Percentiles rank a stretch among this genome's conserved stretches.
These are phyloP conservation scores for Aspergillus candidus DNA, from an alignment of 2,329 filamentous ascomycete genomes.

Conservation along the genomic window DNA sequence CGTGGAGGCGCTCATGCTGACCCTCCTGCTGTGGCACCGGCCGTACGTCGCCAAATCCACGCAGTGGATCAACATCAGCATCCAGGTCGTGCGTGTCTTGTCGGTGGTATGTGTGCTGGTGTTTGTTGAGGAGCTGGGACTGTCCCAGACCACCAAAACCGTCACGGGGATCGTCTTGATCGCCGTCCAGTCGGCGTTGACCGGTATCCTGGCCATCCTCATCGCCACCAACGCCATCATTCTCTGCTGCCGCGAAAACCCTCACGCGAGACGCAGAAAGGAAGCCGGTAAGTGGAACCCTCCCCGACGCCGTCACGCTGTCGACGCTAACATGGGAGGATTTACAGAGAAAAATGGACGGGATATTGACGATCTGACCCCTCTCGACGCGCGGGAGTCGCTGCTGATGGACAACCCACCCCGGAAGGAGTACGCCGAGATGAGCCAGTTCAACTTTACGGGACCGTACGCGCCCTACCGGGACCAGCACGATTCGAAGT, in stretches of 20 bases:
- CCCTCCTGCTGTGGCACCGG: constrained; percentile 72
- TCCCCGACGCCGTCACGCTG: constrained; percentile 9
- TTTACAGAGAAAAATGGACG: constrained; percentile 65
- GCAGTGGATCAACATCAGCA: constrained; percentile 89
- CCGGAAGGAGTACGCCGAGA: constrained; percentile 27
- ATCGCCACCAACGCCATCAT: constrained; percentile 86
- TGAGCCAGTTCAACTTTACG: constrained; percentile 38
- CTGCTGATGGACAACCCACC: constrained; percentile 63
- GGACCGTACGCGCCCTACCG: constrained; percentile 37
- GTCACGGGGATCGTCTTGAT: constrained; percentile 90
- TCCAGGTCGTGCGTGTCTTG: constrained; percentile 80
- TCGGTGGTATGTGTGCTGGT: constrained; percentile 85
- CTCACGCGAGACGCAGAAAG: constrained; percentile 81
- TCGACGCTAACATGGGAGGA: constrained; percentile 9
- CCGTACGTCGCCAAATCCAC: constrained; percentile 82
- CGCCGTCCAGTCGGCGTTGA: constrained; percentile 79
- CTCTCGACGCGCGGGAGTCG: constrained; percentile 65
- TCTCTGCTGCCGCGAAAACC: constrained; percentile 77
- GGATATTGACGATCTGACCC: constrained; percentile 76
- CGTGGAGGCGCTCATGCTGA: constrained; percentile 74
- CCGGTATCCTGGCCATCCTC: constrained; percentile 74
- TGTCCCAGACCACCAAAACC: constrained; percentile 87
- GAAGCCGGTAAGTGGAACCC: constrained; percentile 65
- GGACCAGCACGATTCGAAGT: constrained; percentile 22
- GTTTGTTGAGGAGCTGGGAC: constrained; percentile 88